Base-by-base conservation (phyloP, 495 filamentous ascomycete genomes). In the Paragyromitra xinjiangensis region DNA sequence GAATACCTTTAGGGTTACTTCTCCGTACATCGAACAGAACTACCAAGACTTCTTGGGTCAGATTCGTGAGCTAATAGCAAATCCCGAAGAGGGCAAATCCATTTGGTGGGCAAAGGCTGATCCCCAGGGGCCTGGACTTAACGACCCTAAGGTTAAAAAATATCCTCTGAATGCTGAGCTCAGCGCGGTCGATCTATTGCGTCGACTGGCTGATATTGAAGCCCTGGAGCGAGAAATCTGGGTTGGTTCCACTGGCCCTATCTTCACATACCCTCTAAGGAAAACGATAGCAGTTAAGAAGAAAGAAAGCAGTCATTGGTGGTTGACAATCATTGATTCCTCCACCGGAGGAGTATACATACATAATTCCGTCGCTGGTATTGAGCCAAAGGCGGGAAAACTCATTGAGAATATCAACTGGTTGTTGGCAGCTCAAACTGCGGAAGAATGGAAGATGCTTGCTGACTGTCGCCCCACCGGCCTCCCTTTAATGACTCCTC, bases 281-380 rank as follows among this genome's bases (percentile, higher is more conserved):
- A 16, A 3, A 3, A 7, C 26, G 3, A 0, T 0, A 6, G 9
- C 37, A 2, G 6, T 42, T 12, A 0, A 2, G 0, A 1, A 0
- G 3, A 37, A 16, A 5, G 26, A 2, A 0, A 37, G 29, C 1
- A 61, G 26, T 2, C 73, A 75, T 9, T 75, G 73, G 73, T 75
- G 73, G 73, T 8, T 44, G 14, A 55, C 48, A 3, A 37, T 72
- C 6, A 45, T 75, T 9, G 42, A 75, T 50, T 72, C 73, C 4
- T 12, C 19, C 7, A 44, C 44, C 26, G 73, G 56, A 9, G 8
- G 37, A 6, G 44, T 26, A 39, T 71, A 39, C 55, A 7, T 19
- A 8, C 73, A 75, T 37, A 34, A 75, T 12, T 71, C 68, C 8
- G 0, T 63, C 11, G 26, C n/a, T 6, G 2, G 8, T 1, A 0